These are phyloP conservation scores for Tylopilus sp. DNA, from an alignment of 768 basidiomycete genomes.

Conservation along the genomic window DNA sequence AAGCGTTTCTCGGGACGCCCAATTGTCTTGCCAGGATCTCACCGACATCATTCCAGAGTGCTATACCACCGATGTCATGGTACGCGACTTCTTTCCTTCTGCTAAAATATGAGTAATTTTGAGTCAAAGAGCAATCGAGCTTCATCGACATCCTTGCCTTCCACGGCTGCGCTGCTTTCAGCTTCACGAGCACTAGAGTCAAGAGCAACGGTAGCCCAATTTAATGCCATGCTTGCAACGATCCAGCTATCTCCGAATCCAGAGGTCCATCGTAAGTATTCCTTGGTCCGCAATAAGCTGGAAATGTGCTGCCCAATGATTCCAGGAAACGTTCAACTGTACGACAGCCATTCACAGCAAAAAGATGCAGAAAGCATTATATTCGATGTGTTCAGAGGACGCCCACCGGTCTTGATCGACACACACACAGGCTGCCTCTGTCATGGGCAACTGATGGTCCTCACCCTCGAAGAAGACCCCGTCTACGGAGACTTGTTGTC, in stretches of 20 bases:
- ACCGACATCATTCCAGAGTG: neutral
- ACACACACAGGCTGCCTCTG: neutral
- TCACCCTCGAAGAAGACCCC: neutral
- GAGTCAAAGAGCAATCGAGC: neutral
- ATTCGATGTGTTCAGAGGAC: neutral
- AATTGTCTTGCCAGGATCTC: neutral
- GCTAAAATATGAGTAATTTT: neutral
- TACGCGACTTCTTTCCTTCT: neutral
- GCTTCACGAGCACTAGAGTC: neutral
- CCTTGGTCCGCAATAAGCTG: too few relatives aligned
- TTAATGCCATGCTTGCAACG: neutral
- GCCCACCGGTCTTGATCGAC: too few relatives aligned
- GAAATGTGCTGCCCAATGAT: too few relatives aligned
- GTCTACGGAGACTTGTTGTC: neutral
- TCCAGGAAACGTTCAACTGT: neutral
- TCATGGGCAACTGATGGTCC: neutral
- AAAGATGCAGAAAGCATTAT: conserved; percentile 1
- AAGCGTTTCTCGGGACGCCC: neutral
- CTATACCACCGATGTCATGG: neutral
- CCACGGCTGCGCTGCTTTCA: neutral
- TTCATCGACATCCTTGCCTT: neutral
- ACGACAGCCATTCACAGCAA: neutral
- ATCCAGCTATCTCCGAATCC: neutral
- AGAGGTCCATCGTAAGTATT: neutral
- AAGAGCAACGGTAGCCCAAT: neutral